Evolutionary conservation across 352 stramenopile genomes (phyloP), one percentile per base, ranked within the genome.

Genomic region (Aphanomyces stellatus): DNA sequence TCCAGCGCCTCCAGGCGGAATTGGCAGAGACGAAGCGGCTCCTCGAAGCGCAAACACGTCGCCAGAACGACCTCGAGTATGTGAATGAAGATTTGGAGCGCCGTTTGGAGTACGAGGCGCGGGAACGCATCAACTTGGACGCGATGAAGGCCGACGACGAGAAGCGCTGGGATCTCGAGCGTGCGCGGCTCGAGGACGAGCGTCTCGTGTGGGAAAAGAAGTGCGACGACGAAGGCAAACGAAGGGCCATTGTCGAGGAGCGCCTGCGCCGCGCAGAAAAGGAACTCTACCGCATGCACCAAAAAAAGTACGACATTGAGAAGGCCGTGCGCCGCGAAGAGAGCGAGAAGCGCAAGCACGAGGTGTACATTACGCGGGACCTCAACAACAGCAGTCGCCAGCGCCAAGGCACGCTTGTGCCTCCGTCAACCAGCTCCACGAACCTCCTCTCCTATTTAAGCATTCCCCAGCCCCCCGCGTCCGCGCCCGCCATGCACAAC

Each of bases 241-340:
- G 84, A 48, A 80, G 83, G 19, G 77, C 80, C 10, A 81, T 88
- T 69, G 72, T 87, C 6, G 86, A 94, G 67, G 86, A 94, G 63
- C 81, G 86, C 10, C 74, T 94, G 1, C 86, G 86, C 40, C 78
- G 86, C 11, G 79, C 86, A 28, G 86, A 94, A 70, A 92, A 92
- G 72, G 86, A 94, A 69, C 73, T 94, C 11, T 94, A 94, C 69
- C 86, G 86, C 31, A 94, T 94, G 86, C 86, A 92, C 75, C 86
- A 93, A 74, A 91, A 91, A 73, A 93, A 93, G 72, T 93, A 91
- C 75, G 82, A 93, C 72, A 93, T 93, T 63, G 85, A 93, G 65
- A 87, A 88, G 71, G 68, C 82, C 43, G 81, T 91, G 48, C 80
- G 85, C 2, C 82, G 85, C 48, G 85, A 93, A 55, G 85, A 93